These are phyloP conservation scores for Akanthomyces dipterigenus DNA, from an alignment of 2,329 filamentous ascomycete genomes.

Conservation along the genomic window DNA sequence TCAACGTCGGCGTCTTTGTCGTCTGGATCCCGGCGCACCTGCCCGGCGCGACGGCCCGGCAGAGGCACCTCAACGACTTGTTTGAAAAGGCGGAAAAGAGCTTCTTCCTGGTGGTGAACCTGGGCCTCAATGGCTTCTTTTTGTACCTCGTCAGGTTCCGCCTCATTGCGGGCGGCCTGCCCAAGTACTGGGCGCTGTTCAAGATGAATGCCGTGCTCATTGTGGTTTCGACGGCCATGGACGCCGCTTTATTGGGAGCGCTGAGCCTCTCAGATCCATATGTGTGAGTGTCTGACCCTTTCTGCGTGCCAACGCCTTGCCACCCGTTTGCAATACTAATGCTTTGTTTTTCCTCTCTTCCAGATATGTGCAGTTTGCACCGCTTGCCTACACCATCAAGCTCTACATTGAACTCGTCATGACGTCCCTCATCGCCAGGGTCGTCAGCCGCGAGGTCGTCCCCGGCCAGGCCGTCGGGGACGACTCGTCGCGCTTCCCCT, in stretches of 20 bases:
- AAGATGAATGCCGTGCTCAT: conserved; percentile 43
- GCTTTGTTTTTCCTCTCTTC: no score
- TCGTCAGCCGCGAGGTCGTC: conserved; percentile 7
- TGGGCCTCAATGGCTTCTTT: conserved; percentile 43
- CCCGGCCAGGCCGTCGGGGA: background rate
- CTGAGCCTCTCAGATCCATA: conserved; percentile 16
- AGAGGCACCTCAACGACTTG: conserved; percentile 15
- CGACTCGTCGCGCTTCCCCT: background rate
- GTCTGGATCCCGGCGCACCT: conserved; percentile 34
- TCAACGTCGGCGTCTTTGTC: conserved; percentile 33
- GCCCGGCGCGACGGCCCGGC: background rate
- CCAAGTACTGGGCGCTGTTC: conserved; percentile 44
- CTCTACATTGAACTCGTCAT: conserved; percentile 13
- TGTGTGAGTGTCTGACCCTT: background rate
- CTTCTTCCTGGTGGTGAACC: conserved; percentile 43
- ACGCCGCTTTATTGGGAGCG: conserved; percentile 25
- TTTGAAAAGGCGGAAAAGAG: conserved; percentile 32
- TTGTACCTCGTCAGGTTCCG: conserved; percentile 37
- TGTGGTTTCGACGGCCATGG: conserved; percentile 41
- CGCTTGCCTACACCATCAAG: conserved; percentile 13
- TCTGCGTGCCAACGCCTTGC: no score
- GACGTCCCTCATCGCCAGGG: conserved; percentile 12
- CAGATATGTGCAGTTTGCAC: conserved; percentile 13
- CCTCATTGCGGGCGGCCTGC: conserved; percentile 38
- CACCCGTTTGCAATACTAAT: no score